Percentiles rank a stretch among this genome's conserved stretches.
These are phyloP conservation scores for Penicillium sp. DNA, from an alignment of 2,329 filamentous ascomycete species.

Conservation along the genomic window DNA sequence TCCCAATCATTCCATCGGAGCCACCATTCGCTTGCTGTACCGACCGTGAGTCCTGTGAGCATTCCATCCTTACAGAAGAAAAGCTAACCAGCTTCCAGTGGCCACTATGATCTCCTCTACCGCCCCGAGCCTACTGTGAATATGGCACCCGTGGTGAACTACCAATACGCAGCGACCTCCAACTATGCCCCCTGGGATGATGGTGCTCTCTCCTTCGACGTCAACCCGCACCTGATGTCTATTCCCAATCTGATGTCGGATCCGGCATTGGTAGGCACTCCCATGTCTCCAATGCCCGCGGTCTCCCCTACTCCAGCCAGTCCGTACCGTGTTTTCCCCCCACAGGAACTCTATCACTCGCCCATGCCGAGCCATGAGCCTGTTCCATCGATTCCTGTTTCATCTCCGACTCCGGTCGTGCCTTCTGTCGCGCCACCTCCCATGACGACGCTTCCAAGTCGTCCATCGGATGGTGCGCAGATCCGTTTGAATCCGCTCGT, in stretches of 20 bases:
- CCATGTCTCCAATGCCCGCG: constrained; percentile 26
- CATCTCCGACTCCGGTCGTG: constrained; percentile 27
- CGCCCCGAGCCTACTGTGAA: constrained; percentile 51
- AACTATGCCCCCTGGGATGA: constrained; percentile 40
- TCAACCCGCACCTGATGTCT: constrained; percentile 42
- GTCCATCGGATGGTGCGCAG: constrained; percentile 39
- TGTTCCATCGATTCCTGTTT: constrained; percentile 25
- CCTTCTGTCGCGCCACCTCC: constrained; percentile 31
- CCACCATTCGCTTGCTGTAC: constrained; percentile 68
- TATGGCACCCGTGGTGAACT: constrained; percentile 42
- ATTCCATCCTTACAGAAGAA: not conserved
- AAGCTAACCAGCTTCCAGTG: constrained; percentile 46
- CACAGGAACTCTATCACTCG: constrained; percentile 37
- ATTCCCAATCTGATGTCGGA: constrained; percentile 43
- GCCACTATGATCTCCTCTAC: constrained; percentile 95
- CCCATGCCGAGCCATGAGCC: constrained; percentile 28
- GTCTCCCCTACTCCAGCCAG: constrained; percentile 32
- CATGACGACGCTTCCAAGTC: constrained; percentile 34
- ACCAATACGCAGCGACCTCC: constrained; percentile 42
- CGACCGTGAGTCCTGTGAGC: constrained; percentile 61
- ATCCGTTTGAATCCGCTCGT: constrained; percentile 45
- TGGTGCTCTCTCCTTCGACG: constrained; percentile 39
- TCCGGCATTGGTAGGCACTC: constrained; percentile 30
- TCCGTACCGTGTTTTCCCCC: constrained; percentile 31
- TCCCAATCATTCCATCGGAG: constrained; percentile 41